Evolutionary conservation across 2,329 filamentous ascomycete species (phyloP), one percentile per base, ranked within the genome.

Genomic region (Leptodontidium sp.): DNA sequence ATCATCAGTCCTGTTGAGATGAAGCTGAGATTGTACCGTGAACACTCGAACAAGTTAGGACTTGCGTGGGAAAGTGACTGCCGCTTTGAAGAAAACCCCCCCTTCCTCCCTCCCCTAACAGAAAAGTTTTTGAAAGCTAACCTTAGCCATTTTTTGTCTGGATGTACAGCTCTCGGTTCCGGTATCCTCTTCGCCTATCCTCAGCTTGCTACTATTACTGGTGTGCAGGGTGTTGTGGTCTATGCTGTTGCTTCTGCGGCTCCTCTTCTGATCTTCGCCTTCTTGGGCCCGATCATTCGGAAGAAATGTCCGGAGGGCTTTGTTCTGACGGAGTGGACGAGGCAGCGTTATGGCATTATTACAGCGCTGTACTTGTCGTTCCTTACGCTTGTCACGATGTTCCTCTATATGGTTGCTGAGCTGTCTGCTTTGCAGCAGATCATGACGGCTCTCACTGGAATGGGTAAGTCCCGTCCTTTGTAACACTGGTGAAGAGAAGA

Each of bases 41-140:
- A 91, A 83, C 90, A 95, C 92, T 95, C 92, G 93, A 96, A 93
- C 93, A 96, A 96, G 93, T 93, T 95, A 96, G 95, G 94, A 91
- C 93, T 96, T 96, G 93, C 93, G 93, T 95, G 93, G 90, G 93
- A 92, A 95, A 94, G 87, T 93, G 95, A 92, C 91, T 94, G 92
- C 92, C 92, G 92, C 92, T 93, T 88, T 69, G 83, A 81, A 82
- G 79, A 81, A 79, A 78, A 21, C 21, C 21, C 21, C 21, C 21
- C 75, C 76, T 79, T 21, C 21, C 77, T 75, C 73, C 75, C 70
- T 71, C 70, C 67, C 64, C 63, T 57, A 40, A 40, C 8, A 40
- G 2, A 40, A 40, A 32, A 71, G 74, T 74, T 71, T 74, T 74
- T 65, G 72, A 71, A 71, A 78, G 81, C 84, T 87, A 81, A 87